Percentiles rank a stretch among this genome's conserved stretches.
Evolutionary conservation across 345 rosid species (phyloP).

Genomic region (Mercurialis annua): DNA sequence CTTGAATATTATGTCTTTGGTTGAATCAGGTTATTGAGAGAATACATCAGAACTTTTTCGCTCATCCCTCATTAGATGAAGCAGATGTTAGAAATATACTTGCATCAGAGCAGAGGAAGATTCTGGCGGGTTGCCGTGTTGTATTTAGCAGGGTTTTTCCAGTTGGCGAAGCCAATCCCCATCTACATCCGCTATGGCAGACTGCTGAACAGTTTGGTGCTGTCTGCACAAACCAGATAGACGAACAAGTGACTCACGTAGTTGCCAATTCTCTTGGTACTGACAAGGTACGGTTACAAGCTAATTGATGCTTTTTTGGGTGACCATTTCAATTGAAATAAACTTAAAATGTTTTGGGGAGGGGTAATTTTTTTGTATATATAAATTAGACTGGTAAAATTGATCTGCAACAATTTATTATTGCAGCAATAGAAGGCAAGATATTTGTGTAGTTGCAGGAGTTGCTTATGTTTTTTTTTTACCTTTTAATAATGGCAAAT

Average conservation of each 20-base stretch:
- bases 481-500: not conserved
- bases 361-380: too few species aligned
- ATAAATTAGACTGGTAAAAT: too few species aligned
- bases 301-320: not conserved
- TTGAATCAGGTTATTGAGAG: conserved; percentile 76
- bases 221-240: conserved; percentile 77
- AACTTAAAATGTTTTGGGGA: not conserved
- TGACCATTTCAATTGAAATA: not conserved
- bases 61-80: conserved; percentile 65
- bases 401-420: too few species aligned
- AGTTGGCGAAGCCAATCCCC: conserved; percentile 92
- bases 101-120: conserved; percentile 79
- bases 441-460: too few species aligned
- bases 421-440: too few species aligned
- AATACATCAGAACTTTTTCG: conserved; percentile 72
- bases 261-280: conserved; percentile 95
- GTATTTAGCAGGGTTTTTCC: conserved; percentile 94
- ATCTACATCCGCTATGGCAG: conserved; percentile 93
- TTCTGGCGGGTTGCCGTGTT: conserved; percentile 79
- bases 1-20: conserved; percentile 6
- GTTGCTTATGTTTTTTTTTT: too few species aligned
- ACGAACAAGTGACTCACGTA: conserved; percentile 93
- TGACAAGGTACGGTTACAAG: conserved; percentile 62
- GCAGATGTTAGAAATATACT: conserved; percentile 86
- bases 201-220: conserved; percentile 99